phyloP scores from a whole-genome alignment of 306 rosid genomes.

The Medicago truncatula region DNA sequence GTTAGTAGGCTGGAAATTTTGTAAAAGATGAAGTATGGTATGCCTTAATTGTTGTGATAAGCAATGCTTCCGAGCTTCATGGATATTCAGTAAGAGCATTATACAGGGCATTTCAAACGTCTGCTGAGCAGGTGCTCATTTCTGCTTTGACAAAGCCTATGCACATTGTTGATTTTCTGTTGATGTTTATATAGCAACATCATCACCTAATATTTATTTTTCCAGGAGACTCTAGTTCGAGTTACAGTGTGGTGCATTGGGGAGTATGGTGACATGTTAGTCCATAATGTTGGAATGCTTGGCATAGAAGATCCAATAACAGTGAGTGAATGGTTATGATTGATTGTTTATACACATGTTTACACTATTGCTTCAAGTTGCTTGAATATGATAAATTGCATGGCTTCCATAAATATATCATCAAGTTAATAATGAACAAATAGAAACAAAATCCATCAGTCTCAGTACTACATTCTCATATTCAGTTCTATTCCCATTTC shows the following conservation, averaged over 20 bases:
- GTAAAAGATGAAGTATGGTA: constrained; percentile 98
- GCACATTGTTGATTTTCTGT: constrained; percentile 30
- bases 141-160: constrained; percentile 42
- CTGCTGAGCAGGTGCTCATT: constrained; percentile 79
- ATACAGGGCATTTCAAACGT: constrained; percentile 80
- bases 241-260: constrained; percentile 99
- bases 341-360: constrained; percentile 28
- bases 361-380: constrained; percentile 43
- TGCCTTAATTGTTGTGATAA: constrained; percentile 83
- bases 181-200: constrained; percentile 31
- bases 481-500: constrained; percentile 6
- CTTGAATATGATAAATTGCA: constrained; percentile 31
- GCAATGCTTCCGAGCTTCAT: constrained; percentile 95
- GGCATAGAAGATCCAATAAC: constrained; percentile 87
- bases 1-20: constrained; percentile 99
- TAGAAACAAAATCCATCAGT: constrained; percentile 29
- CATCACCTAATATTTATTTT: constrained; percentile 36
- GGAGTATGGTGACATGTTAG: constrained; percentile 92
- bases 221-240: constrained; percentile 95
- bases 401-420: constrained; percentile 26
- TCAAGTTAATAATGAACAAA: constrained; percentile 16
- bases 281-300: constrained; percentile 83
- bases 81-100: constrained; percentile 90
- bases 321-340: constrained; percentile 58
- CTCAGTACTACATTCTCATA: constrained; percentile 13